Evolutionary conservation across 306 rosid species (phyloP), one percentile per base, ranked within the genome.

Genomic region (Cicer chorassanicum): DNA sequence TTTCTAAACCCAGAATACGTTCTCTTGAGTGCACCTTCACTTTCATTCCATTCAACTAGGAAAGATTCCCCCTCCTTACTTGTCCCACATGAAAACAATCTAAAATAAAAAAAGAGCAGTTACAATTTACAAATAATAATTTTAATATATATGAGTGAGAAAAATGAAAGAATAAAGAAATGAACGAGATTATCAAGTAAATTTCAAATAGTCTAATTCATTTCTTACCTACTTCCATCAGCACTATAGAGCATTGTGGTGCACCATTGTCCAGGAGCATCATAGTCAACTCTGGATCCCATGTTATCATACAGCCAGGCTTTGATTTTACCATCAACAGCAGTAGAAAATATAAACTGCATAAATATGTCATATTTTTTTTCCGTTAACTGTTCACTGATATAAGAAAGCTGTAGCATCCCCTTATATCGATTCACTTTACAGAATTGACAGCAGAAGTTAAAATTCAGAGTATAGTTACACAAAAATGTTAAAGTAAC

Each of bases 51-150:
- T 76, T 93, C 97, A 78, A 93, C 98, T 16, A 93, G 89, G 81
- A 65, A 84, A 10, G 93, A 87, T 36, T 88, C 97, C 57, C 97
- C 97, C 39, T 89, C 96, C 82, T 84, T 89, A 83, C 92, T 89
- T 55, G 97, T 91, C 75, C 98, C 98, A 55, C 96, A 93, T 53
- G 97, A 93, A 82, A 93, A 91, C 88, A 93, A 82, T 80, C 98
- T 93, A 75, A 71, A 50, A 79, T 56, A 73, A 39, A 53, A 53
- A 61, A 61, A 39, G 6, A 12, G 38, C 4, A 84, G 51, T 62
- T 67, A 72, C 43, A 72, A 51, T 41, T 72, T 65, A 73, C 48
- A 65, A 29, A 29, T 29, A 29, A 29, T 29, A 29, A 29, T 29
- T 29, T 18, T 24, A 42, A 34, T 46, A 76, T 10, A 15, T 42